Conservation (phyloP, 2,329 filamentous ascomycete species). For the Fusarium equiseti region DNA sequence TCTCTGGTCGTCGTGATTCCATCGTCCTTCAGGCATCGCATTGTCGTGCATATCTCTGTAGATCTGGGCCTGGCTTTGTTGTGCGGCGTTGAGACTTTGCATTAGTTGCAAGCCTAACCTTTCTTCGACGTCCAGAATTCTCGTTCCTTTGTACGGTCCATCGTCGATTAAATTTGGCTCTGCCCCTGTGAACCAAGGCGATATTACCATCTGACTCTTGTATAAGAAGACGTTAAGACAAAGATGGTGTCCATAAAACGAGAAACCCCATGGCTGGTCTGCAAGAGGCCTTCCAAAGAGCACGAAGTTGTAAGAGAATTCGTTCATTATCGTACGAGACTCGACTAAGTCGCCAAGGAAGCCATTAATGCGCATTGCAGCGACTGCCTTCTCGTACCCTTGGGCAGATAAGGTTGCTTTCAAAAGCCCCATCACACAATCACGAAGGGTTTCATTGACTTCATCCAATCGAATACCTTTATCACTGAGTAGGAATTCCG, state of each 20-base stretch:
- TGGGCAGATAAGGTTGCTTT: slow-evolving; percentile 72
- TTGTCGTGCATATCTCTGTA: slow-evolving; percentile 60
- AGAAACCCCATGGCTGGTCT: slow-evolving; percentile 75
- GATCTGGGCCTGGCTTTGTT: slow-evolving; percentile 41
- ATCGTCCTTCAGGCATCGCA: slow-evolving; percentile 74
- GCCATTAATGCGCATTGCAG: slow-evolving; percentile 79
- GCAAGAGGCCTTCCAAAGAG: slow-evolving; percentile 74
- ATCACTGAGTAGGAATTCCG: slow-evolving; percentile 76
- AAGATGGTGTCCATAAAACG: slow-evolving; percentile 83
- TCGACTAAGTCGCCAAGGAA: slow-evolving; percentile 78
- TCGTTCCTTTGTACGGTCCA: slow-evolving; percentile 71
- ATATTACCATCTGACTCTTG: slow-evolving; percentile 73
- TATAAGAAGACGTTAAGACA: slow-evolving; percentile 79
- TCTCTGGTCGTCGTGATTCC: slow-evolving; percentile 85
- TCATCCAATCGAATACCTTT: slow-evolving; percentile 80
- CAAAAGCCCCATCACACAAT: slow-evolving; percentile 67
- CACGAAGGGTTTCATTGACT: slow-evolving; percentile 55
- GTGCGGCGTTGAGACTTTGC: slow-evolving; percentile 72
- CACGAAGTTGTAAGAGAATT: slow-evolving; percentile 81
- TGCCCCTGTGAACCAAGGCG: slow-evolving; percentile 83
- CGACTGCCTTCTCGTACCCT: slow-evolving; percentile 77
- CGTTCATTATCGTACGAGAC: slow-evolving; percentile 74
- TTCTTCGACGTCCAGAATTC: slow-evolving; percentile 75
- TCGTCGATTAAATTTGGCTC: slow-evolving; percentile 81
- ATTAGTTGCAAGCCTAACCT: slow-evolving; percentile 72